Evolutionary conservation across 169 alveolate genomes (phyloP).

Genomic region (Cryptosporidium ubiquitum): DNA sequence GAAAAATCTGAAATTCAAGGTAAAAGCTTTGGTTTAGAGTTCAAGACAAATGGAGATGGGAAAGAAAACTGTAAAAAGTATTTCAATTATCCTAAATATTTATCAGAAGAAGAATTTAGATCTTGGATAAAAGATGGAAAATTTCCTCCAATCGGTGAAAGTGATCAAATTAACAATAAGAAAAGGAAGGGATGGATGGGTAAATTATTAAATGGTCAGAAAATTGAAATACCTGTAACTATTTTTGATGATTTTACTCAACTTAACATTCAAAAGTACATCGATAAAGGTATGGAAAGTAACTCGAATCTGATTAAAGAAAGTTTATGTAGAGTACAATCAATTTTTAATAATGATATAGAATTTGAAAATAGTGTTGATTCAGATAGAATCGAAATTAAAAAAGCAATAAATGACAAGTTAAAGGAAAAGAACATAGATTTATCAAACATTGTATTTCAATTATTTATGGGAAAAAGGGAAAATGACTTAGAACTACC

Average conservation of each 20-base stretch:
- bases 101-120: constrained; percentile 32
- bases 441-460: constrained; percentile 16
- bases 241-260: constrained; percentile 11
- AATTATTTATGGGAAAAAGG: constrained; percentile 20
- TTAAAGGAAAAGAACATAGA: constrained; percentile 35
- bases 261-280: constrained; percentile 17
- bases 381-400: background rate
- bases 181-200: constrained; percentile 37
- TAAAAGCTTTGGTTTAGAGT: constrained; percentile 12
- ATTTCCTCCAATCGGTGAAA: background rate
- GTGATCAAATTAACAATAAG: background rate
- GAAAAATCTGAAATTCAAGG: constrained; percentile 6
- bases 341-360: constrained; percentile 24
- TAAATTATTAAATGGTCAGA: constrained; percentile 49
- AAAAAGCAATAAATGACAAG: constrained; percentile 6
- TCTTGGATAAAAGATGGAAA: constrained; percentile 14
- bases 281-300: constrained; percentile 26
- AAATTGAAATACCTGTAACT: constrained; percentile 32
- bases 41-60: constrained; percentile 6
- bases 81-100: constrained; percentile 49
- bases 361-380: background rate
- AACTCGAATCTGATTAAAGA: constrained; percentile 12
- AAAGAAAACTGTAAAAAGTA: constrained; percentile 23
- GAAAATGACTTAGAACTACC: constrained; percentile 62
- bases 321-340: constrained; percentile 20